A percentile compares a stretch with the other conserved stretches of the same genome.
Evolutionary conservation across 768 basidiomycete species (phyloP).

Genomic region (Arthromyces matolae): DNA sequence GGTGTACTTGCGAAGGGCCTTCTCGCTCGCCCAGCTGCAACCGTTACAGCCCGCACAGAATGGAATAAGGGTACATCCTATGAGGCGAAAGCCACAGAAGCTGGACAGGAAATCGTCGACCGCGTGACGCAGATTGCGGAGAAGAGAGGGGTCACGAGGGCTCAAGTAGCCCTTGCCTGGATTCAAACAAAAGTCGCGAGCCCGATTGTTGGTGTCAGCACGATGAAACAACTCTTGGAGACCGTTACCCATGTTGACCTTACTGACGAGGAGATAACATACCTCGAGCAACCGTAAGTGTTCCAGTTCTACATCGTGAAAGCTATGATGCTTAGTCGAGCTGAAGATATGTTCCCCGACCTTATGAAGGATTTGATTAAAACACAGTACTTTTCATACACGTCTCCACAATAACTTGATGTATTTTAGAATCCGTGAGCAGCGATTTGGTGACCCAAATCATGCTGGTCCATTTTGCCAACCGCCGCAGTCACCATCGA

Average conservation of each 20-base stretch:
- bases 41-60: slow-evolving; percentile 18
- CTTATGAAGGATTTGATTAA: too few species aligned
- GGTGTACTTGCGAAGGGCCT: slow-evolving; percentile 35
- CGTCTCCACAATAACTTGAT: too few species aligned
- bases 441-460: too few species aligned
- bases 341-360: too few species aligned
- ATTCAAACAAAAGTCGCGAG: slow-evolving; percentile 30
- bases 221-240: background rate
- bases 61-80: slow-evolving; percentile 13
- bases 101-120: slow-evolving; percentile 29
- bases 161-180: slow-evolving; percentile 47
- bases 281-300: background rate
- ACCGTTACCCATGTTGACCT: background rate
- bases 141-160: slow-evolving; percentile 37
- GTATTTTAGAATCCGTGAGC: too few species aligned
- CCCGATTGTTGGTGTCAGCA: slow-evolving; percentile 24
- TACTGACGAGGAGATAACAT: background rate
- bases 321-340: too few species aligned
- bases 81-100: slow-evolving; percentile 17
- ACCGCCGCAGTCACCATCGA: too few species aligned
- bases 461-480: too few species aligned
- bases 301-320: too few species aligned
- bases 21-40: slow-evolving; percentile 32
- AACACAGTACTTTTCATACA: too few species aligned
- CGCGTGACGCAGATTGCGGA: slow-evolving; percentile 39